These are phyloP conservation scores for Takashimella tepidaria DNA, from an alignment of 1,284 basidiomycete genomes.

Conservation along the genomic window DNA sequence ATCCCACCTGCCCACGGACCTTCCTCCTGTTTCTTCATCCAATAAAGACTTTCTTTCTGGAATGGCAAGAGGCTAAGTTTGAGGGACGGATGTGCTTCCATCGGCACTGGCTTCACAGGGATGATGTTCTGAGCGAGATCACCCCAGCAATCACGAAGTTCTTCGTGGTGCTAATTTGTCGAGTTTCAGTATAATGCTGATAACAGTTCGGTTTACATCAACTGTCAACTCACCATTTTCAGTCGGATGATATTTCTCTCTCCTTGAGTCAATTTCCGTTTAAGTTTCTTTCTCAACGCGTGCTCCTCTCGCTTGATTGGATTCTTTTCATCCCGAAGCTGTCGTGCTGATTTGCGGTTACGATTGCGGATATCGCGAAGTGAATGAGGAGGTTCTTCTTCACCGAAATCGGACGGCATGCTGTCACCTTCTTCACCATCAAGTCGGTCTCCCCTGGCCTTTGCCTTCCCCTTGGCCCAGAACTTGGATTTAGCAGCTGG, in stretches of 20 bases:
- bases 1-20: constrained; percentile 86
- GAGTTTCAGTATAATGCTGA: background rate
- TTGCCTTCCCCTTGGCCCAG: constrained; percentile 2
- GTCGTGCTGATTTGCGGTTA: constrained; percentile 6
- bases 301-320: constrained; percentile 51
- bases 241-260: constrained; percentile 69
- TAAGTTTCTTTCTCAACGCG: constrained; percentile 55
- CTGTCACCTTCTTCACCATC: constrained; percentile 17
- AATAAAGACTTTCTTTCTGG: constrained; percentile 87
- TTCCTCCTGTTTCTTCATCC: constrained; percentile 94
- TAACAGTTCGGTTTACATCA: too few species aligned
- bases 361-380: background rate
- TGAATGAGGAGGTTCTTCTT: background rate
- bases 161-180: constrained; percentile 54
- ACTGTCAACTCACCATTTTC: constrained; percentile 48
- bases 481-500: constrained; percentile 1
- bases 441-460: constrained; percentile 12
- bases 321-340: constrained; percentile 14
- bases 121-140: constrained; percentile 66
- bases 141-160: constrained; percentile 82
- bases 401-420: constrained; percentile 4
- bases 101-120: constrained; percentile 62
- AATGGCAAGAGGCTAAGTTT: constrained; percentile 61
- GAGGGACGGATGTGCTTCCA: constrained; percentile 72
- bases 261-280: constrained; percentile 70